Conservation (phyloP, 495 filamentous ascomycete genomes). For the Hypoxylon fuscum region DNA sequence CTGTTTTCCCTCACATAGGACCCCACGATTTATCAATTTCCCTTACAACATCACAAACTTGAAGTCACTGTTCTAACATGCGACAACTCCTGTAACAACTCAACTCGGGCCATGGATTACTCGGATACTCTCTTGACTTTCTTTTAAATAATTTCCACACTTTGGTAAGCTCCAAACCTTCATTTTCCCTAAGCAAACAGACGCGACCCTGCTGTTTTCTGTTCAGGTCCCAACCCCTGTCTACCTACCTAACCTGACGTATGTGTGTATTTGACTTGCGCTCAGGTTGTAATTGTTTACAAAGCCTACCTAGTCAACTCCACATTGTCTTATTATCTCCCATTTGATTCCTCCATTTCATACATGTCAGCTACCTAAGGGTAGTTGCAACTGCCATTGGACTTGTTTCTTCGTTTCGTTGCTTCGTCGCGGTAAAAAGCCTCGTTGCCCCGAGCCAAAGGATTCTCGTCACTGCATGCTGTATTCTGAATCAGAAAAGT, state of each 20-base stretch:
- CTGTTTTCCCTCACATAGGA: neutral
- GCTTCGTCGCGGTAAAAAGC: slow-evolving; percentile 10
- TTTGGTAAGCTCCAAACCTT: no score
- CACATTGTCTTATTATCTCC: slow-evolving; percentile 13
- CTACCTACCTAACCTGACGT: neutral
- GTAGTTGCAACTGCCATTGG: no score
- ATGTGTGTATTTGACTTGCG: slow-evolving; percentile 3
- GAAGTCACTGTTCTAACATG: no score
- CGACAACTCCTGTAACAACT: slow-evolving; percentile 16
- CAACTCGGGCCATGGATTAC: neutral
- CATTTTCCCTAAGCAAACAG: neutral
- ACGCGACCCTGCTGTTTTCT: no score
- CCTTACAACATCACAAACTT: slow-evolving; percentile 10
- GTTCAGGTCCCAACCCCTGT: slow-evolving; percentile 1
- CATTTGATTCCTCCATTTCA: slow-evolving; percentile 4
- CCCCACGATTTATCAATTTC: slow-evolving; percentile 29
- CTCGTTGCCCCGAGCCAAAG: slow-evolving; percentile 7
- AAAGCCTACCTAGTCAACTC: slow-evolving; percentile 12
- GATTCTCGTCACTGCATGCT: no score
- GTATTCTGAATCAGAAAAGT: neutral
- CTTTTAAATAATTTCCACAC: no score
- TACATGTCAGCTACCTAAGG: slow-evolving; percentile 1
- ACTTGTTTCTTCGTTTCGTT: neutral
- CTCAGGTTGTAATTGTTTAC: no score
- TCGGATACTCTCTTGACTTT: no score